Evolutionary conservation across 1,139 yeast species (phyloP).

Genomic region (Wickerhamomyces sp.): DNA sequence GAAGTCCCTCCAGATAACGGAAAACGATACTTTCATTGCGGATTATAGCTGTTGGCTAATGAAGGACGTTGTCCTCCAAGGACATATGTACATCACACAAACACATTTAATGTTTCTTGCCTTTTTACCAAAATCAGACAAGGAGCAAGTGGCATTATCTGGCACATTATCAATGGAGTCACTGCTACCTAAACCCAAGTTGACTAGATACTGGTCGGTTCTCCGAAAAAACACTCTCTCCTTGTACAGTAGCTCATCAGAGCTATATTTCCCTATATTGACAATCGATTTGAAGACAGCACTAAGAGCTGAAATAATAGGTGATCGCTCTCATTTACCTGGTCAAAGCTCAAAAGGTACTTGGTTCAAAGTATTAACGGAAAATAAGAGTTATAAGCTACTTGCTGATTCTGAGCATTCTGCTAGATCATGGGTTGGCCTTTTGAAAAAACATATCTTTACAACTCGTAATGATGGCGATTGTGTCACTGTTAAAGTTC

Average conservation of each 20-base stretch:
- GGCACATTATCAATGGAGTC: conserved; percentile 29
- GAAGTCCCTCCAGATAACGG: conserved; percentile 35
- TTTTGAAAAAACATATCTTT: conserved; percentile 72
- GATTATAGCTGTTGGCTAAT: conserved; percentile 77
- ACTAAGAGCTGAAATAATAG: conserved; percentile 49
- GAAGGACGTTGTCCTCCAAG: conserved; percentile 79
- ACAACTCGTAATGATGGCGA: conserved; percentile 66
- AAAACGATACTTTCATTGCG: conserved; percentile 47
- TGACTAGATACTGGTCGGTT: conserved; percentile 69
- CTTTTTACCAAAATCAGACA: conserved; percentile 55
- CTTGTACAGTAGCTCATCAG: conserved; percentile 67
- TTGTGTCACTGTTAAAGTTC: conserved; percentile 74
- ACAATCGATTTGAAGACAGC: conserved; percentile 72
- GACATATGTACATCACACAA: conserved; percentile 71
- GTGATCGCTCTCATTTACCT: conserved; percentile 10
- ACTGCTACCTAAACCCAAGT: conserved; percentile 14
- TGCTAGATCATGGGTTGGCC: conserved; percentile 79
- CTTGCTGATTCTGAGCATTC: conserved; percentile 67
- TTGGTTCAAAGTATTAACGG: conserved; percentile 57
- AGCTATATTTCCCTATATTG: conserved; percentile 74
- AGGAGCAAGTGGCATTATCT: conserved; percentile 22
- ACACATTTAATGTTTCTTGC: conserved; percentile 72
- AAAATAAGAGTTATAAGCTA: conserved; percentile 56
- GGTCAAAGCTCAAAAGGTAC: conserved; percentile 27
- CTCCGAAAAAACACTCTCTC: conserved; percentile 66